These are phyloP conservation scores for Acorus gramineus DNA, from an alignment of 106 monocot genomes.

Conservation along the genomic window DNA sequence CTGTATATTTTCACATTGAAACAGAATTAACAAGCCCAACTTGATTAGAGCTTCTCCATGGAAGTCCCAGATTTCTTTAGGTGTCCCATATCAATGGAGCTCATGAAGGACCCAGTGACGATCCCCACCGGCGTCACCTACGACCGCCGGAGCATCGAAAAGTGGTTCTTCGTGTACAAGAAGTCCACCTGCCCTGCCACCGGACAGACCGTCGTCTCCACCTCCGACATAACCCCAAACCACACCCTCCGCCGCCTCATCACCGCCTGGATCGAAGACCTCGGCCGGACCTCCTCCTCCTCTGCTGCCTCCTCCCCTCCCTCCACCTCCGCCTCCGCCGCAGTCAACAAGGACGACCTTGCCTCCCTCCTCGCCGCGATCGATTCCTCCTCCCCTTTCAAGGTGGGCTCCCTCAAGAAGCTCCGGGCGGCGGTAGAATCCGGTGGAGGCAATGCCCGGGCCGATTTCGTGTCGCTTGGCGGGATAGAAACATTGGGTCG, in stretches of 20 bases:
- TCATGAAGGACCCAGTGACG: conserved; percentile 78
- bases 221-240: conserved; percentile 63
- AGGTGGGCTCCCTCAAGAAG: conserved; percentile 45
- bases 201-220: conserved; percentile 35
- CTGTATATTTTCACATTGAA: no score
- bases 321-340: neutral
- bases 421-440: conserved; percentile 19
- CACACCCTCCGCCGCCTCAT: conserved; percentile 66
- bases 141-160: conserved; percentile 67
- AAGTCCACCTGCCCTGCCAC: conserved; percentile 74
- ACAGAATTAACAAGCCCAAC: no score
- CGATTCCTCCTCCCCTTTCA: conserved; percentile 44
- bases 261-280: conserved; percentile 17
- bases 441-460: neutral
- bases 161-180: conserved; percentile 56
- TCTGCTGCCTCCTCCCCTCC: neutral
- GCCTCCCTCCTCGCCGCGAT: conserved; percentile 23
- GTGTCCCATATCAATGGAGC: conserved; percentile 83
- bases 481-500: conserved; percentile 33
- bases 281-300: neutral
- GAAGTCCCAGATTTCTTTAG: conserved; percentile 34
- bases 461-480: conserved; percentile 19
- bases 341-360: conserved; percentile 11
- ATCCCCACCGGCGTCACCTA: conserved; percentile 80
- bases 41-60: neutral